Base-by-base conservation (phyloP, 257 asterid genomes). In the Parsonsia alboflavescens region DNA sequence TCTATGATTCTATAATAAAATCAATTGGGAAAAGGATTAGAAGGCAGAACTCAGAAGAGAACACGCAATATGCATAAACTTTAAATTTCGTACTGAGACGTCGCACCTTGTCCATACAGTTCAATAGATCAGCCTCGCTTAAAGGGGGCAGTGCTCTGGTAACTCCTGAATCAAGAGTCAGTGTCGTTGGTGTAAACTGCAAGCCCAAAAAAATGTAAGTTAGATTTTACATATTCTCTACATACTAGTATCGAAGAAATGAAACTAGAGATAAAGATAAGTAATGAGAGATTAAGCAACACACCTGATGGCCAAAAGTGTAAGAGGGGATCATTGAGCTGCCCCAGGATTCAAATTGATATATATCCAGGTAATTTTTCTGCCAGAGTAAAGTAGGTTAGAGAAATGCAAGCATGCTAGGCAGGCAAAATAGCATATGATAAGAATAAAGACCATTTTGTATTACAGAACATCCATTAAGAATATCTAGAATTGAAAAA, bases 311-410 rank as follows among this genome's bases (percentile, higher is more conserved):
- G 75, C 92, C 93, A 48, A 62, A 72, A 78, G 75, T 81, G 87
- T 92, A 94, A 21, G 90, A 79, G 17, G 99, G 99, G 80, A 94
- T 90, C 85, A 94, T 62, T 30, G 96, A 90, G 81, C 90, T 97
- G 69, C 98, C 97, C 99, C 99, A 94, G 74, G 95, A 77, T 82
- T 94, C 99, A 86, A 84, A 94, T 30, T 86, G 83, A 82, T 94
- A 94, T 30, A 94, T 89, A 70, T 94, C 99, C 90, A 94, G 78
- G 89, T 94, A 94, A 84, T 94, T 94, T 89, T 89, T 94, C 99
- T 94, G 93, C 70, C 56, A 62, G 48, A 57, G 63, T 72, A 66
- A 77, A 72, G 71, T 58, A n/a, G 68, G 54, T 64, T 66, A 16
- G 41, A 56, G 33, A 65, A 61, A 17, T 22, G 53, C 41, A 17